Evolutionary conservation across 2,329 filamentous ascomycete species (phyloP).

Genomic region (Rhynchosporium agropyri): DNA sequence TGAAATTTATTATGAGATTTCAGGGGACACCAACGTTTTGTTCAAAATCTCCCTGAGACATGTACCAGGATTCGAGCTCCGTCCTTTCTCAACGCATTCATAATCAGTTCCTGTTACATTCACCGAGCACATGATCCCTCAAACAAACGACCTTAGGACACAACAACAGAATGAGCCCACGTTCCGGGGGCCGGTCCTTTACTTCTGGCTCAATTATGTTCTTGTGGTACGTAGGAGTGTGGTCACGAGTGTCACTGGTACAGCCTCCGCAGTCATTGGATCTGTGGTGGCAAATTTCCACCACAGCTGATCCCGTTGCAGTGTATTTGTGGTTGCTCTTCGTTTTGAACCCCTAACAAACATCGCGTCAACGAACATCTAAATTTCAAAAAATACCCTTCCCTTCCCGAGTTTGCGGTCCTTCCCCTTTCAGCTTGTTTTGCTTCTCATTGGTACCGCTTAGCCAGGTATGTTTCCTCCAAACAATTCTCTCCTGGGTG

Average conservation of each 20-base stretch:
- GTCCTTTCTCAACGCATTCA: background rate
- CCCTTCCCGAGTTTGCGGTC: background rate
- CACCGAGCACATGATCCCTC: background rate
- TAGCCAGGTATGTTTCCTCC: conserved; percentile 25
- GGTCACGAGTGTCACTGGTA: conserved; percentile 13
- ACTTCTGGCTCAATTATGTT: background rate
- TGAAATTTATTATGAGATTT: background rate
- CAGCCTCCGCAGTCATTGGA: conserved; percentile 11
- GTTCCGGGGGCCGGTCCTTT: too few species aligned
- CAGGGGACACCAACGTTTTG: background rate
- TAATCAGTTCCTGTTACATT: background rate
- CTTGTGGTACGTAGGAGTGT: conserved; percentile 9
- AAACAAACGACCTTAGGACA: background rate
- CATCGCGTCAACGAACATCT: conserved; percentile 7
- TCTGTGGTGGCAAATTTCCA: conserved; percentile 2
- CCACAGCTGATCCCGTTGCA: conserved; percentile 18
- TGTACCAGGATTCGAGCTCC: conserved; percentile 7
- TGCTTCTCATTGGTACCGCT: conserved; percentile 25
- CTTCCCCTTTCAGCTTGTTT: conserved; percentile 15
- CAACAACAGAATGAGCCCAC: background rate
- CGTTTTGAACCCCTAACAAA: conserved; percentile 13
- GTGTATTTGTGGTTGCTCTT: conserved; percentile 15
- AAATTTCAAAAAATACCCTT: background rate
- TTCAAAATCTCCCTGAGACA: background rate
- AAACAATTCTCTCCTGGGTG: conserved; percentile 28